Evolutionary conservation across 2,329 filamentous ascomycete species (phyloP).

Genomic region (Sordariomycetes sp.): DNA sequence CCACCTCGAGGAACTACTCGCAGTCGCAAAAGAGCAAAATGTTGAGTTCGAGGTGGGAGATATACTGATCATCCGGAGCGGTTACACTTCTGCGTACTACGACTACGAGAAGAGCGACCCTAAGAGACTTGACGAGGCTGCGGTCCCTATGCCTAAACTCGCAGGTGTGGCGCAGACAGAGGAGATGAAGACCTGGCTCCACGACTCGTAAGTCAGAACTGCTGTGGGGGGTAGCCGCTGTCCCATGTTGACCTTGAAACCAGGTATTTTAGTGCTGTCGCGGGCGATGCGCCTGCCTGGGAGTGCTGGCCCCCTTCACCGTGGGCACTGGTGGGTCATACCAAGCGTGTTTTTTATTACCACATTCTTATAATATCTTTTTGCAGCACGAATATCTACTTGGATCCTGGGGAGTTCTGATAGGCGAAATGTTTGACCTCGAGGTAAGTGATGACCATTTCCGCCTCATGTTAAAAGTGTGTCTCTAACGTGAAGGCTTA

Average conservation of each 20-base stretch:
- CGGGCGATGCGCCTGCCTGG: slow-evolving; percentile 37
- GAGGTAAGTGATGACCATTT: slow-evolving; percentile 12
- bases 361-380: background rate
- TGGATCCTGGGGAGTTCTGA: slow-evolving; percentile 36
- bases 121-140: background rate
- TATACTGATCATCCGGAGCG: slow-evolving; percentile 2
- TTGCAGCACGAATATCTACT: slow-evolving; percentile 23
- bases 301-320: slow-evolving; percentile 28
- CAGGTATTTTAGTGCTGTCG: slow-evolving; percentile 36
- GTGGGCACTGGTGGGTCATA: slow-evolving; percentile 14
- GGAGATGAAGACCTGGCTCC: background rate
- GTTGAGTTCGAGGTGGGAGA: background rate
- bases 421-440: slow-evolving; percentile 33
- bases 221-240: background rate
- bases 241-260: background rate
- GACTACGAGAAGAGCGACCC: background rate
- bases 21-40: slow-evolving; percentile 11
- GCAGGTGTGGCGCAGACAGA: background rate
- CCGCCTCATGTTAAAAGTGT: too few species aligned
- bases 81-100: background rate
- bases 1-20: background rate
- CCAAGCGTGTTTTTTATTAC: too few species aligned
- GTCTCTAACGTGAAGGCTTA: background rate
- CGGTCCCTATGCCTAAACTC: background rate
- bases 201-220: background rate